Percentiles rank a stretch among this genome's conserved stretches.
Evolutionary conservation across 2,329 filamentous ascomycete species (phyloP).

Genomic region (Sporothrix euskadiensis): DNA sequence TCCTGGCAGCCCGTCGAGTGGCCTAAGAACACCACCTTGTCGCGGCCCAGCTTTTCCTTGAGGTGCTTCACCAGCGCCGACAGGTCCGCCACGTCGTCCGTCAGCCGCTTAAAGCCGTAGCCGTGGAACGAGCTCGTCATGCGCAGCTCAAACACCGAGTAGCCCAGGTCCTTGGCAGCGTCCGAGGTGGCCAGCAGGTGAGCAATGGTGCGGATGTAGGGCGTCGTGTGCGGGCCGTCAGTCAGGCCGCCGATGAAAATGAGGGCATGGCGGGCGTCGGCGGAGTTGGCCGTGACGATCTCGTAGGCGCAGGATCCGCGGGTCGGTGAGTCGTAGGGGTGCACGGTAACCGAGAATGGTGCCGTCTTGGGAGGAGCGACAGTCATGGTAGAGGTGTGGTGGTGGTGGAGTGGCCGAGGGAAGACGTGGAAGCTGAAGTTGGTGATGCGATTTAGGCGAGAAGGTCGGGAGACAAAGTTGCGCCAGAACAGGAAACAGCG

Average conservation of each 20-base stretch:
- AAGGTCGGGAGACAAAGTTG: background rate
- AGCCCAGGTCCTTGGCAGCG: slow-evolving; percentile 42
- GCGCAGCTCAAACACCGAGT: slow-evolving; percentile 59
- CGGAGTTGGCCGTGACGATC: slow-evolving; percentile 29
- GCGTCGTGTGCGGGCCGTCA: slow-evolving; percentile 67
- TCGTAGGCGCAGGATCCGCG: slow-evolving; percentile 36
- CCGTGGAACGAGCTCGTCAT: slow-evolving; percentile 56
- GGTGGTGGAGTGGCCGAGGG: no score
- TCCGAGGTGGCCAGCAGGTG: slow-evolving; percentile 43
- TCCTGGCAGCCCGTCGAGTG: slow-evolving; percentile 64
- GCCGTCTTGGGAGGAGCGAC: background rate
- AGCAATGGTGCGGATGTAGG: slow-evolving; percentile 55
- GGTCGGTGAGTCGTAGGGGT: slow-evolving; percentile 36
- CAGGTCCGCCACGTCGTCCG: slow-evolving; percentile 56
- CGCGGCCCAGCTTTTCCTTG: slow-evolving; percentile 47
- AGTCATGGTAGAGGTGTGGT: background rate
- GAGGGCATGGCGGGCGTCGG: slow-evolving; percentile 54
- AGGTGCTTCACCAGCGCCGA: slow-evolving; percentile 56
- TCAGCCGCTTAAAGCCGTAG: slow-evolving; percentile 53
- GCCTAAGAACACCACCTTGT: slow-evolving; percentile 57
- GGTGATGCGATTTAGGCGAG: background rate
- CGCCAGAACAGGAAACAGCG: background rate
- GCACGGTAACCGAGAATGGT: slow-evolving; percentile 35
- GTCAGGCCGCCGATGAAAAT: slow-evolving; percentile 70
- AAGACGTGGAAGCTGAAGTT: background rate